These are phyloP conservation scores for Pogostemon cablin DNA, from an alignment of 257 asterid genomes.

Conservation along the genomic window DNA sequence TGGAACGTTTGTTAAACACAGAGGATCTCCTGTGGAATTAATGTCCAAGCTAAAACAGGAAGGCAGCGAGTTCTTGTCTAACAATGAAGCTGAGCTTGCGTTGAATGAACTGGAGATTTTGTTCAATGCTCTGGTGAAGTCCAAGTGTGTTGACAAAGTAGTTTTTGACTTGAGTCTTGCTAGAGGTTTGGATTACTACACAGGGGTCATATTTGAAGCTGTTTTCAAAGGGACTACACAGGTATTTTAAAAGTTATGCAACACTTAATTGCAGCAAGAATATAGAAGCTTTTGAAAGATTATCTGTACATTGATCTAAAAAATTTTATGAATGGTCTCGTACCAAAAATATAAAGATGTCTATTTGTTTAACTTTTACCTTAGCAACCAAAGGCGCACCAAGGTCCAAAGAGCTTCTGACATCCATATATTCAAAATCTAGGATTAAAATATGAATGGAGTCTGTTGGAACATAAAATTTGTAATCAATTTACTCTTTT, in stretches of 20 bases:
- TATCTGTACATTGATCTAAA: not conserved
- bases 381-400: too few species aligned
- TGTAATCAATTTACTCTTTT: not conserved
- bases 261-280: not conserved
- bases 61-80: conserved; percentile 67
- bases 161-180: conserved; percentile 98
- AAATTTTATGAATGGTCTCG: not conserved
- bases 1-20: conserved; percentile 76
- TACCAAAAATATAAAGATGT: not conserved
- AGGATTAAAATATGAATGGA: not conserved
- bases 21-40: conserved; percentile 86
- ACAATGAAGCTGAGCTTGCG: conserved; percentile 68
- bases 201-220: conserved; percentile 95
- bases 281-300: not conserved
- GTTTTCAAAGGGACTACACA: conserved; percentile 85
- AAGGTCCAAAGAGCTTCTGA: too few species aligned
- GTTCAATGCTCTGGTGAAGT: conserved; percentile 69
- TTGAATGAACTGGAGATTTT: conserved; percentile 79
- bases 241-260: conserved; percentile 42
- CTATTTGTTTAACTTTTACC: not conserved
- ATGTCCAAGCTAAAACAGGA: conserved; percentile 61
- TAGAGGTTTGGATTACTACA: conserved; percentile 97
- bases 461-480: not conserved
- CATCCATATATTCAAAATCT: too few species aligned
- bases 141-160: conserved; percentile 69